Conservation (phyloP, 202 grass and related monocot species). For the Tripidium arundinaceum region DNA sequence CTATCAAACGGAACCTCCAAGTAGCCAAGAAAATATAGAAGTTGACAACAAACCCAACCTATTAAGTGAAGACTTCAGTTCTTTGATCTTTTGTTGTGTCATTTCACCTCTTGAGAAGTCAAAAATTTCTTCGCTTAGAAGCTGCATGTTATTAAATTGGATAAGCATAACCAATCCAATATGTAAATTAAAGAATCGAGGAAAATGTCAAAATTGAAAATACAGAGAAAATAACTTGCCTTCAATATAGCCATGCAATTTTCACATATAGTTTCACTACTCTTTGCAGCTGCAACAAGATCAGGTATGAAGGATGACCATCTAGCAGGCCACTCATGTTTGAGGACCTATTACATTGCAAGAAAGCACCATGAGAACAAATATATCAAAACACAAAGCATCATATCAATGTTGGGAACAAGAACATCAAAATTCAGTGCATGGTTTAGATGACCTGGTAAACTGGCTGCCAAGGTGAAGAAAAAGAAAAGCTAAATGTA, state of each 20-base stretch:
- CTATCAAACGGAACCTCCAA: not conserved
- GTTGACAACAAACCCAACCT: constrained; percentile 54
- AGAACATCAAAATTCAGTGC: not conserved
- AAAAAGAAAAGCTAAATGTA: constrained; percentile 14
- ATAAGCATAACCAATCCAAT: constrained; percentile 17
- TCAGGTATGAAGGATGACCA: constrained; percentile 97
- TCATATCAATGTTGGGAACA: not conserved
- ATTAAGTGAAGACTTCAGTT: constrained; percentile 96
- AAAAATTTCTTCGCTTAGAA: constrained; percentile 99
- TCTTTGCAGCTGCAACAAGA: constrained; percentile 94
- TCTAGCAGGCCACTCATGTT: constrained; percentile 97
- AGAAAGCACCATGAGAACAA: constrained; percentile 2
- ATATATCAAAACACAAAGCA: not conserved
- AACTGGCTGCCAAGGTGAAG: not conserved
- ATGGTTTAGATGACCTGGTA: constrained; percentile 1
- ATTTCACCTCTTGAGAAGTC: constrained; percentile 99
- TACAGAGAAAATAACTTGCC: constrained; percentile 45
- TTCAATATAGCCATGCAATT: constrained; percentile 99
- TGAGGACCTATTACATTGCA: constrained; percentile 63
- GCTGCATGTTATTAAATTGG: constrained; percentile 46
- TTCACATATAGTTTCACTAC: constrained; percentile 96
- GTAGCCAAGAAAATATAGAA: constrained; percentile 1
- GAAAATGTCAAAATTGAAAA: not conserved
- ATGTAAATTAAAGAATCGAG: not conserved
- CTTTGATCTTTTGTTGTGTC: constrained; percentile 98